Evolutionary conservation across 306 rosid species (phyloP), one percentile per base, ranked within the genome.

Genomic region (Vigna hirtella): DNA sequence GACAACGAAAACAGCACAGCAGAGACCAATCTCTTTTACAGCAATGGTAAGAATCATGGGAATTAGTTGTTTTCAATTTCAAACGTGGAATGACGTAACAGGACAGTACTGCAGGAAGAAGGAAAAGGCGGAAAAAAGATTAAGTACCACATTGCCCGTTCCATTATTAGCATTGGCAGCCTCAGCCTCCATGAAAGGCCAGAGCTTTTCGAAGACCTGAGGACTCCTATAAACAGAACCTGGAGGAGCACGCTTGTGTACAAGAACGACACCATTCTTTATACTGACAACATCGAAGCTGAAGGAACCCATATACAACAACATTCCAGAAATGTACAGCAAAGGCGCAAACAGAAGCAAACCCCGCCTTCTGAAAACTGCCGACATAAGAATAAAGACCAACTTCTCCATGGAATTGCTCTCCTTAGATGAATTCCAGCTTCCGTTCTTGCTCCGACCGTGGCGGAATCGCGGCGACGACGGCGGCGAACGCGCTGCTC

Each of bases 141-240:
- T 36, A 52, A 49, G 62, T 85, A 93, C 98, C 94, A 71, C 84
- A 84, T 91, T 88, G 3, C 66, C 66, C 57, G 90, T 85, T 71
- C 83, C 81, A 74, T 82, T 86, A 66, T 80, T 84, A 66, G 78
- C 45, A 71, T 63, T 64, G 53, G 47, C 52, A 58, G 74, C 81
- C 68, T 86, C 89, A 24, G 82, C 62, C 81, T 86, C 76, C 98
- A 95, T 92, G 45, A 70, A 83, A 65, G 98, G 98, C 98, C 97
- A 95, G 1, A 95, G 88, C 62, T 87, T 87, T 52, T 84, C 71
- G 52, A 95, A 95, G 17, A 92, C 88, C 86, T 91, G 98, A 48
- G 98, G 97, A 58, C 93, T 92, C 76, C 89, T 72, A 80, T 95
- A 92, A 43, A 95, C 79, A 2, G 98, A 92, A 9, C 98, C 98